A percentile compares a stretch with the other conserved stretches of the same genome.
Evolutionary conservation across 768 basidiomycete species (phyloP).

Genomic region (Leccinellum luteum): DNA sequence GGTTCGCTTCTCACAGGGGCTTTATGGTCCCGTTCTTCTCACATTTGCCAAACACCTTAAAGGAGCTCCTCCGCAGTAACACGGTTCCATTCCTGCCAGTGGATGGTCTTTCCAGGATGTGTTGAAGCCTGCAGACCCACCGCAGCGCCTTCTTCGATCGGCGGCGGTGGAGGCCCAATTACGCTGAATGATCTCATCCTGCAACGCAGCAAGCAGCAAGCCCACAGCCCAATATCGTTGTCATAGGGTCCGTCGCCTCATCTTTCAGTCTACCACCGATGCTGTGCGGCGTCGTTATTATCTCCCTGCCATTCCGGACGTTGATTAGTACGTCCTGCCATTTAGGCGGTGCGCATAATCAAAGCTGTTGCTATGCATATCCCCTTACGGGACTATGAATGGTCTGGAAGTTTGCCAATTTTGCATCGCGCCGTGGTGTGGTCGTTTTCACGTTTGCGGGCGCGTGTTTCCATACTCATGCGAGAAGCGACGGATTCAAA

Average conservation of each 20-base stretch:
- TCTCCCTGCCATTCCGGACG: slow-evolving; percentile 1
- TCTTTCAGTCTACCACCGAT: slow-evolving; percentile 5
- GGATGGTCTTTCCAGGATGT: slow-evolving; percentile 16
- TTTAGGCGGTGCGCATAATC: slow-evolving; percentile 5
- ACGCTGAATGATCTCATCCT: slow-evolving; percentile 16
- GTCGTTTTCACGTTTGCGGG: slow-evolving; percentile 5
- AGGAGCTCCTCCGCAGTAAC: slow-evolving; percentile 15
- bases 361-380: slow-evolving; percentile 12
- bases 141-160: slow-evolving; percentile 28
- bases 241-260: slow-evolving; percentile 6
- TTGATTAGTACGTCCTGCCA: neutral
- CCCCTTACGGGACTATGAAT: slow-evolving; percentile 5
- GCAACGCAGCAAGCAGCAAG: slow-evolving; percentile 18
- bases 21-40: slow-evolving; percentile 13
- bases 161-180: slow-evolving; percentile 12
- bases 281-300: slow-evolving; percentile 4
- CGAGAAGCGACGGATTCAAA: slow-evolving; percentile 4
- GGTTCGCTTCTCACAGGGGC: slow-evolving; percentile 23
- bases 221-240: slow-evolving; percentile 24
- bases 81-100: slow-evolving; percentile 22
- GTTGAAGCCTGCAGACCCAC: slow-evolving; percentile 11
- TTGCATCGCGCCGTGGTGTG: slow-evolving; percentile 10
- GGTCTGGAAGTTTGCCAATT: neutral
- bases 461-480: slow-evolving; percentile 7
- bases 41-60: slow-evolving; percentile 12